Conservation (phyloP, 192 early-diverging fungal species). For the Coemansia sp. region DNA sequence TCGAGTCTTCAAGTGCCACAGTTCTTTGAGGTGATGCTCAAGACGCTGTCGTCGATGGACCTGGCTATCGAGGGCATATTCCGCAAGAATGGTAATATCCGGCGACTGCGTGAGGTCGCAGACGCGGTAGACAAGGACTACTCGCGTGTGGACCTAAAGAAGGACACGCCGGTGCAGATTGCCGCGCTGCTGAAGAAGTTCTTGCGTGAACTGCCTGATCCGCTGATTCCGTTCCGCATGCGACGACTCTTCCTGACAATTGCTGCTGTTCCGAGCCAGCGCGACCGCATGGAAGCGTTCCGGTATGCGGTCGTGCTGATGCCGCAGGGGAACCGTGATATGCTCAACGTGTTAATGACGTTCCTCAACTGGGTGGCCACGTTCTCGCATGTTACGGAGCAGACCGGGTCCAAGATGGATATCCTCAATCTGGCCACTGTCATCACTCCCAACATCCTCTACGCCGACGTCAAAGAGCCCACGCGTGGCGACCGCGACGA, state of each 20-base stretch:
- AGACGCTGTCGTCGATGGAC: conserved; percentile 67
- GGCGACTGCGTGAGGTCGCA: conserved; percentile 79
- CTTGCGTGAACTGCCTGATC: conserved; percentile 92
- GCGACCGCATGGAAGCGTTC: conserved; percentile 63
- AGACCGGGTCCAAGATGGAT: conserved; percentile 90
- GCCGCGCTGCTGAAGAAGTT: conserved; percentile 97
- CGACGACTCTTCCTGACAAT: conserved; percentile 81
- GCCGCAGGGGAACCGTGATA: conserved; percentile 88
- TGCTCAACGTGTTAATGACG: conserved; percentile 84
- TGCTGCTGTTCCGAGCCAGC: conserved; percentile 62
- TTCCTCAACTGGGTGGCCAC: conserved; percentile 88
- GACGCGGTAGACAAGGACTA: conserved; percentile 87
- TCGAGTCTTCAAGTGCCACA: conserved; percentile 73
- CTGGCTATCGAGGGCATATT: conserved; percentile 93
- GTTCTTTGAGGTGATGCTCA: conserved; percentile 82
- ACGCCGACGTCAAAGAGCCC: conserved; percentile 81
- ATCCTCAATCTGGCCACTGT: conserved; percentile 89
- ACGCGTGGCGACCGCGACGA: conserved; percentile 68
- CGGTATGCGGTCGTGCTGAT: conserved; percentile 83
- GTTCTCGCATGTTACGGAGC: conserved; percentile 66
- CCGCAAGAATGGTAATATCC: conserved; percentile 97
- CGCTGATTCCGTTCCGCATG: conserved; percentile 87
- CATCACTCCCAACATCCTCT: conserved; percentile 91
- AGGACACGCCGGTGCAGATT: conserved; percentile 84
- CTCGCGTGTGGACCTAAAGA: conserved; percentile 62